Evolutionary conservation across 2,329 filamentous ascomycete species (phyloP), one percentile per base, ranked within the genome.

Genomic region (Emergomyces africanus): DNA sequence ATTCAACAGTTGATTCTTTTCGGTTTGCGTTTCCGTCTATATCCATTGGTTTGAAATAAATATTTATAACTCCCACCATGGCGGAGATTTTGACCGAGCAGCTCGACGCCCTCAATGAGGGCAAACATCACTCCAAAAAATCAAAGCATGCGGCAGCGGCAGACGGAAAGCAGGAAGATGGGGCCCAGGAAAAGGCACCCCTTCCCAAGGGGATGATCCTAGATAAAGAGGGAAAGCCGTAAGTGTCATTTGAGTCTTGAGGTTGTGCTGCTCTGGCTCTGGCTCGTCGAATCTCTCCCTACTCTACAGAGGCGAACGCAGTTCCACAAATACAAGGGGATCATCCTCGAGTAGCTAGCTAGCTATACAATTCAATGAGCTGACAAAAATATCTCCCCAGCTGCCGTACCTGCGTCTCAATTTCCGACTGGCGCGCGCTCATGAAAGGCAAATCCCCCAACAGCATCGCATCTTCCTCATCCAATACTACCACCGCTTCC

Each of bases 201-300:
- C 63, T 72, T 23, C 72, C 75, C n/a, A 76, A 74, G 51, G 76
- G 76, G n/a, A 73, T 78, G n/a, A 74, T 78, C 2, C 68, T 79
- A 53, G 77, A 73, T 59, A 76, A 77, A 62, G 75, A 78, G 67
- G 77, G 77, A 58, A 79, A 79, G 66, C 77, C 77, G 77, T 79
- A 68, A 39, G 75, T 54, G 25, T n/a, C 59, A 14, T 23, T n/a
- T 4, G 44, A 41, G 9, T 15, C 15, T 23, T 15, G 20, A 9
- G 20, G 12, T 39, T 39, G 1, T 6, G 8, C 33, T 35, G 3
- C 30, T 3, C 30, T 3, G 42, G 1, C 35, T 25, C 6, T 3
- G 30, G 30, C 12, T 3, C 44, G 23, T 3, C 33, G 35, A 15
- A 57, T 23, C 5, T 23, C 46, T 8, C 20, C 46, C 46, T 49